phyloP scores from a whole-genome alignment of 495 filamentous ascomycete genomes.

The Aspergillus incahuasiensis region DNA sequence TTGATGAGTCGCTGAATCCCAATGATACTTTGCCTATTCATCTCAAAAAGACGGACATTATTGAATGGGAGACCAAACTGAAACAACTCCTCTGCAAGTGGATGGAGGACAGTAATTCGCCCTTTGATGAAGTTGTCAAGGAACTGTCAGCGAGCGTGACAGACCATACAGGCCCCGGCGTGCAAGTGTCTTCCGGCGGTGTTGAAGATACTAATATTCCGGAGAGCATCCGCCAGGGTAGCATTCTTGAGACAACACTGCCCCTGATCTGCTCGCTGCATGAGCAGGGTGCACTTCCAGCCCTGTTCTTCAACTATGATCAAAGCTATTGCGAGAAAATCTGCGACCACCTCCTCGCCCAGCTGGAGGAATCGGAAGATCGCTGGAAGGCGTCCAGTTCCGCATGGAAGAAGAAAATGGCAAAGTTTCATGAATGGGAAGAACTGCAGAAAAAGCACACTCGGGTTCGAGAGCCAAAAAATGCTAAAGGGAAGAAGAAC shows the following conservation, averaged over 20 bases:
- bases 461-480: conserved; percentile 24
- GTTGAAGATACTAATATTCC: neutral
- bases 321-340: conserved; percentile 57
- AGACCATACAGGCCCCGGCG: neutral
- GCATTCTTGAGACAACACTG: conserved; percentile 45
- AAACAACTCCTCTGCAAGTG: conserved; percentile 55
- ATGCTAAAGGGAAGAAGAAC: conserved; percentile 23
- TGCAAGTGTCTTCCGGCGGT: conserved; percentile 4
- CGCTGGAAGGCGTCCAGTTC: conserved; percentile 50
- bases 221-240: neutral
- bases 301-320: conserved; percentile 74
- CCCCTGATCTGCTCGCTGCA: conserved; percentile 60
- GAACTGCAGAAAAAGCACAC: conserved; percentile 43
- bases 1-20: conserved; percentile 47
- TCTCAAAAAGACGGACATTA: conserved; percentile 58
- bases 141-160: conserved; percentile 20
- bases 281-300: conserved; percentile 60
- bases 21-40: conserved; percentile 29
- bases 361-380: conserved; percentile 50
- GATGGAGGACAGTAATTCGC: conserved; percentile 56
- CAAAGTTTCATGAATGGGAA: conserved; percentile 34
- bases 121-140: conserved; percentile 55
- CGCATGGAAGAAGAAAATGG: conserved; percentile 55
- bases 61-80: conserved; percentile 59
- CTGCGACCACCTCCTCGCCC: conserved; percentile 37